These are phyloP conservation scores for Pueraria montana DNA, from an alignment of 306 rosid genomes.

Conservation along the genomic window DNA sequence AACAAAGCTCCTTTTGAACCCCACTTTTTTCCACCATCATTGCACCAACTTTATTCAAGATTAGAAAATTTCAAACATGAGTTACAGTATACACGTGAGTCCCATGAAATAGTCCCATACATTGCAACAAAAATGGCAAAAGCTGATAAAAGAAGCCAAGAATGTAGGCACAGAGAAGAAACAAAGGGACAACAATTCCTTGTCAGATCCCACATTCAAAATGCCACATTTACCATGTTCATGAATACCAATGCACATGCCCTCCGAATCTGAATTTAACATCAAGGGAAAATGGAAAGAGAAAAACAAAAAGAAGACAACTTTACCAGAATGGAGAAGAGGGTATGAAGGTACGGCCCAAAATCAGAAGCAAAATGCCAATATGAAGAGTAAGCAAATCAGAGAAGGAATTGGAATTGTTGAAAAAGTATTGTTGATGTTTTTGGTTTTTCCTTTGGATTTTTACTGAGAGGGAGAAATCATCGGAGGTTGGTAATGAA, in stretches of 20 bases:
- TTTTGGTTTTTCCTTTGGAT: conserved; percentile 30
- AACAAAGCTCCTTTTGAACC: conserved; percentile 29
- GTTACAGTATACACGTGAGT: conserved; percentile 36
- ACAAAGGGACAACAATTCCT: conserved; percentile 32
- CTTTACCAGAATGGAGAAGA: conserved; percentile 53
- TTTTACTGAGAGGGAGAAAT: conserved; percentile 41
- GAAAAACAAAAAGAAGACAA: conserved; percentile 35
- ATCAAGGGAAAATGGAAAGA: conserved; percentile 17
- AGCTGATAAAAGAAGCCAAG: conserved; percentile 32
- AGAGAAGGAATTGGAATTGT: not conserved
- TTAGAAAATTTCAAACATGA: conserved; percentile 23
- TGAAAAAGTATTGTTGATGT: not conserved
- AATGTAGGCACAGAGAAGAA: conserved; percentile 41
- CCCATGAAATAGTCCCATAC: conserved; percentile 50
- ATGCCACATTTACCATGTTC: conserved; percentile 30
- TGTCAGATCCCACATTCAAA: conserved; percentile 48
- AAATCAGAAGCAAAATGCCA: conserved; percentile 38
- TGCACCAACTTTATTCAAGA: conserved; percentile 42
- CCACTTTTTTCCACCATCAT: conserved; percentile 37
- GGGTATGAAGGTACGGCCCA: conserved; percentile 36
- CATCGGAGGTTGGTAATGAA: conserved; percentile 43
- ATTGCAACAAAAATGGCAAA: conserved; percentile 38
- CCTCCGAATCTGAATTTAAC: conserved; percentile 14
- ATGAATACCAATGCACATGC: conserved; percentile 35
- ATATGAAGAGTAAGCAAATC: not conserved